Evolutionary conservation across 805 yeast genomes (phyloP), one percentile per base, ranked within the genome.

Genomic region (Clavispora vitiphila): DNA sequence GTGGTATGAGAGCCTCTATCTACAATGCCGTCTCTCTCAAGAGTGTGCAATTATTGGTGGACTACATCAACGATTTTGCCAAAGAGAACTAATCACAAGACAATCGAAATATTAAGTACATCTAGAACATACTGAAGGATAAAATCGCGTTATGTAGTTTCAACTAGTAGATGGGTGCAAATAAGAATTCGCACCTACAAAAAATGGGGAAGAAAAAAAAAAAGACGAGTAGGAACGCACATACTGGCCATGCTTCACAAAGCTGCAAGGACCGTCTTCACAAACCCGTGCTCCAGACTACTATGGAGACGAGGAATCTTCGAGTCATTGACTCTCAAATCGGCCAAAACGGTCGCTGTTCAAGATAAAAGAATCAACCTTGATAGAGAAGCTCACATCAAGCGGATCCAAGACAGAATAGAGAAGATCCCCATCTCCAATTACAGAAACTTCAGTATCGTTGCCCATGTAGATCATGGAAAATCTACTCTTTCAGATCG

Each of bases 401-500:
- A 60, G 47, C 43, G 47, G 12, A 51, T 69, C 34, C 79, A 78
- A 51, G 77, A 72, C 35, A 67, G 95, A 47, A 81, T 93, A 43
- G 70, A 77, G n/a, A 72, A 72, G 35, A 88, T 91, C 29, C 98
- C 98, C 5, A 73, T 86, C 20, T 83, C 81, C 43, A 78, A 88
- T 49, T 90, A 83, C 61, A 65, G 98, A 47, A 90, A 89, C 62
- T 91, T 93, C 62, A 86, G 95, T 46, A 90, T 91, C 44, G 97
- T 89, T 24, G 98, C 98, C 2, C 99, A 91, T 69, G 91, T 91
- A 18, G 97, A 90, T 59, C 95, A 85, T 61, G 86, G 86, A 2
- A 87, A 87, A 58, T 84, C 96, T 2, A 91, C 99, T 0, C 64
- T 91, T 16, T 84, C 96, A 48, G 99, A 91, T 58, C 69, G 98